Conservation (phyloP, 1,139 yeast genomes). For the Hyphopichia fennica region DNA sequence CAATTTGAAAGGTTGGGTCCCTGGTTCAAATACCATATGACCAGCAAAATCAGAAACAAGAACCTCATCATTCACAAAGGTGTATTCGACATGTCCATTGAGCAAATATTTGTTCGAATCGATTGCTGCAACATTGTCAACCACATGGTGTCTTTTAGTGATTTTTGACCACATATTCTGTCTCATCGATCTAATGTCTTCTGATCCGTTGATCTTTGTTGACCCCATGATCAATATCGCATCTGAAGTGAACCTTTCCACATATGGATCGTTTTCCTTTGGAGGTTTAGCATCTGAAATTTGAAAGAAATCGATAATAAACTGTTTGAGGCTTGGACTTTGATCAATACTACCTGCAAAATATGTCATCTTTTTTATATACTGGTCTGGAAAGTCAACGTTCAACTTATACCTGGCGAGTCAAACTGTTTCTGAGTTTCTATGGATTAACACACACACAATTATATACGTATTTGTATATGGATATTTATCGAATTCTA, state of each 20-base stretch:
- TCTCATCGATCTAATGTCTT: slow-evolving; percentile 15
- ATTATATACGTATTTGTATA: no score
- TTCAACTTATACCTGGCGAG: no score
- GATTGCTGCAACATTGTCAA: slow-evolving; percentile 16
- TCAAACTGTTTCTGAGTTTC: no score
- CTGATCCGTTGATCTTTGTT: slow-evolving; percentile 9
- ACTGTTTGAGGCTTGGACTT: slow-evolving; percentile 6
- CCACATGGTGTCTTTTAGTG: slow-evolving; percentile 20
- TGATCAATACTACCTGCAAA: neutral
- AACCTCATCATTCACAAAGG: slow-evolving; percentile 16
- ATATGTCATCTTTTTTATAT: no score
- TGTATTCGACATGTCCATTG: slow-evolving; percentile 22
- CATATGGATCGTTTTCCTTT: slow-evolving; percentile 15
- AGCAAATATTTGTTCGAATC: slow-evolving; percentile 11
- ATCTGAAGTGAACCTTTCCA: slow-evolving; percentile 13
- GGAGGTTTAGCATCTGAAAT: slow-evolving; percentile 22
- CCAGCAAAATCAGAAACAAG: slow-evolving; percentile 21
- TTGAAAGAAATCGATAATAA: slow-evolving; percentile 17
- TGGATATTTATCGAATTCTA: no score
- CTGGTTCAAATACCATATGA: slow-evolving; percentile 12
- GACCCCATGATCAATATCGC: slow-evolving; percentile 19
- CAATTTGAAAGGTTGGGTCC: slow-evolving; percentile 11
- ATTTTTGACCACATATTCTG: slow-evolving; percentile 22
- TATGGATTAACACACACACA: no score
- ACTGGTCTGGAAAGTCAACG: no score